These are phyloP conservation scores for Colletotrichum cordylinicola DNA, from an alignment of 2,329 filamentous ascomycete genomes.

Conservation along the genomic window DNA sequence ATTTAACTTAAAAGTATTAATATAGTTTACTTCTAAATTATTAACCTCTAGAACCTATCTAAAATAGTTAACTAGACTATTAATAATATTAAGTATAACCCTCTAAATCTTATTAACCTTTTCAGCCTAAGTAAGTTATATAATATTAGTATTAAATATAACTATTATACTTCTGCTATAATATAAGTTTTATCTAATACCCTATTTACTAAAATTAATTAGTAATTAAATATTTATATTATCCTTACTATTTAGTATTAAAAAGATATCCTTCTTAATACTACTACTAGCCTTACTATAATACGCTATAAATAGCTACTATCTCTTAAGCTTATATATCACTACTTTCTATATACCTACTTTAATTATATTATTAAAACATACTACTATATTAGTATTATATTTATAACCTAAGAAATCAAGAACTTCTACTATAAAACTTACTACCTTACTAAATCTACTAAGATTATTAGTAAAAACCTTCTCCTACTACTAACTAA, in stretches of 20 bases:
- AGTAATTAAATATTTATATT: not conserved
- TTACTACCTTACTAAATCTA: not conserved
- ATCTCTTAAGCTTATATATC: not conserved
- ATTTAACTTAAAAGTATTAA: not conserved
- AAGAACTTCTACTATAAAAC: not conserved
- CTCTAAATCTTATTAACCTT: not conserved
- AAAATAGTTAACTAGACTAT: not conserved
- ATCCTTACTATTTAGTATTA: not conserved
- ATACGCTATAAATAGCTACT: not conserved
- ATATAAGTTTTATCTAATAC: not conserved
- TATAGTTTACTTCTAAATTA: not conserved
- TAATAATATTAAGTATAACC: not conserved
- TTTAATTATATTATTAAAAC: not conserved
- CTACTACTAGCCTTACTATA: not conserved
- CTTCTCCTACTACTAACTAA: not conserved
- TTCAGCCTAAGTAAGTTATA: not conserved
- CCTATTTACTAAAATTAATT: not conserved
- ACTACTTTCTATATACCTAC: not conserved
- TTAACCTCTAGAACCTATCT: not conserved
- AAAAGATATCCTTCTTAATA: not conserved
- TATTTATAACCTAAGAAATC: not conserved
- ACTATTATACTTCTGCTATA: not conserved
- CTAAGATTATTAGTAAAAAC: not conserved
- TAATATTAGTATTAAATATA: not conserved
- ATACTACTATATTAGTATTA: not conserved